phyloP scores from a whole-genome alignment of 306 rosid species.

The Fragaria ananassa region DNA sequence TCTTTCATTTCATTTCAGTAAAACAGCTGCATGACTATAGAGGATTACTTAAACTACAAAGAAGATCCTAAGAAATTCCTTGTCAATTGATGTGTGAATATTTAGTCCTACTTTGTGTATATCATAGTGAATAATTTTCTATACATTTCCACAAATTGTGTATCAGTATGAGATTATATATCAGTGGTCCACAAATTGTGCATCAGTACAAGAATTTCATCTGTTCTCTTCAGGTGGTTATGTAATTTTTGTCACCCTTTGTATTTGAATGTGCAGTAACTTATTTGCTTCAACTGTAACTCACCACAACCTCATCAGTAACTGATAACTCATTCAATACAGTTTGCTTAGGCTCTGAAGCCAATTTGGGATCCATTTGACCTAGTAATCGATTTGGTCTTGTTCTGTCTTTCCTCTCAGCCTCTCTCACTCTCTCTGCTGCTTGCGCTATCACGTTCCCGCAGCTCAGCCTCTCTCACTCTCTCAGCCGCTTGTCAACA shows the following conservation, averaged over 20 bases:
- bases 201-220: neutral
- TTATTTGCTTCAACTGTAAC: neutral
- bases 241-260: neutral
- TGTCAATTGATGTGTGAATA: neutral
- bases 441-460: no score
- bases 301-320: neutral
- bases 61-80: neutral
- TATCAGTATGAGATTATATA: neutral
- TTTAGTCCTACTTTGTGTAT: neutral
- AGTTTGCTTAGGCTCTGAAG: no score
- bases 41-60: neutral
- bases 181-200: neutral
- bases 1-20: neutral
- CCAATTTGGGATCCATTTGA: no score
- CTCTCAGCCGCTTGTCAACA: no score
- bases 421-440: no score
- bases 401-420: no score
- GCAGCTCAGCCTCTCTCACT: no score
- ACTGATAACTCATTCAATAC: no score
- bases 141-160: neutral
- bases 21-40: slow-evolving; percentile 4
- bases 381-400: no score
- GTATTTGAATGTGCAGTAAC: neutral
- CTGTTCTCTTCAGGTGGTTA: neutral
- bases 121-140: neutral